Evolutionary conservation across 345 rosid genomes (phyloP), one percentile per base, ranked within the genome.

Genomic region (Psidium friedrichsthalianum): DNA sequence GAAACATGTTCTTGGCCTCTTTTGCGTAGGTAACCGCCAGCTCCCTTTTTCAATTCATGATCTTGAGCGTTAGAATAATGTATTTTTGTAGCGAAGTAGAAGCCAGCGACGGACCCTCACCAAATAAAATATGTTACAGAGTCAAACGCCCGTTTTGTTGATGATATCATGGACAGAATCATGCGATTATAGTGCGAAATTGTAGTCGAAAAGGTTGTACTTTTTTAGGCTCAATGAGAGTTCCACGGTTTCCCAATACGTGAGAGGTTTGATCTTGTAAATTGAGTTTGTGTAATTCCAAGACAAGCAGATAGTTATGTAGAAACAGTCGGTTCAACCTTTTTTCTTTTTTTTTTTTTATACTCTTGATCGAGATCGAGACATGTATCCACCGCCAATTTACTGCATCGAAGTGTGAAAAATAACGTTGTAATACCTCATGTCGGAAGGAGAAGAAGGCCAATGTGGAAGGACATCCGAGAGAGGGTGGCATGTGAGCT

Each of bases 11-110:
- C 58, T 91, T 95, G 16, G 96, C 93, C 44, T 95, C 95, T 89
- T 86, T 89, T 42, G 96, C 93, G 88, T 96, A 96, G 74, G 89
- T 86, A 84, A 91, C 92, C 92, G 89, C 95, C 95, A 90, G 87
- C 84, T 85, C 85, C 94, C 96, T 96, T 88, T 90, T 82, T 82
- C 85, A 64, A 64, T 32, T 64, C 24, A 32, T 32, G 78, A 64
- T 64, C 8, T 64, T 64, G 44, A 32, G 44, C 24, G 78, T 64
- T 64, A 64, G 78, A 32, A 64, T 64, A 64, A 32, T 64, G 78
- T 64, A 20, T 22, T 8, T 25, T 56, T 49, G 24, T 24, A 55
- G 53, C 59, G 49, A 81, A 58, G 51, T 18, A 56, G 53, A 36
- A 54, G 54, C 36, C 51, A 74, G 25, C 40, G 11, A 9, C 6